Conservation (phyloP, 2,329 filamentous ascomycete genomes). For the Periconia macrospinosa region DNA sequence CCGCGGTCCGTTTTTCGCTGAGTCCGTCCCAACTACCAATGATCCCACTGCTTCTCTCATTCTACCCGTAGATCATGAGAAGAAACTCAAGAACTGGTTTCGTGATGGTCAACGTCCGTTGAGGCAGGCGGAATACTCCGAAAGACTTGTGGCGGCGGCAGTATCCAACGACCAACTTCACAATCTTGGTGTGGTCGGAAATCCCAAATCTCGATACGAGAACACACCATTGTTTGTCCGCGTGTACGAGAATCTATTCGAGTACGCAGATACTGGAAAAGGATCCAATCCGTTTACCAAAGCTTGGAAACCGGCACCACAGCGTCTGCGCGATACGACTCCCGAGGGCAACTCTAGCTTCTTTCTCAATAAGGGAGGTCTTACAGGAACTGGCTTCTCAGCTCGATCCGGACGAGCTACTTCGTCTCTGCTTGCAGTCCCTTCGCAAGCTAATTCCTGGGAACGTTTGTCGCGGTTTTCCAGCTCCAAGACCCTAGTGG, state of each 20-base stretch:
- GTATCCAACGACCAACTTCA: slow-evolving; percentile 10
- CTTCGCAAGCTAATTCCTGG: neutral
- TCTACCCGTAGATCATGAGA: slow-evolving; percentile 28
- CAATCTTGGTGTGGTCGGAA: slow-evolving; percentile 16
- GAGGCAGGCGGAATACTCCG: slow-evolving; percentile 29
- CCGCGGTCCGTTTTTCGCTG: slow-evolving; percentile 42
- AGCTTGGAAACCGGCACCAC: slow-evolving; percentile 39
- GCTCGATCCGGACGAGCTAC: neutral
- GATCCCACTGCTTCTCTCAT: slow-evolving; percentile 28
- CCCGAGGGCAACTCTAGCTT: slow-evolving; percentile 44
- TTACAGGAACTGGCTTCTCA: neutral
- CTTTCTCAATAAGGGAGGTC: slow-evolving; percentile 19
- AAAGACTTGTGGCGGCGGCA: slow-evolving; percentile 24
- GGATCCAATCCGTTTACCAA: slow-evolving; percentile 44
- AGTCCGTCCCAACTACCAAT: slow-evolving; percentile 28
- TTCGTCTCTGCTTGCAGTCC: neutral
- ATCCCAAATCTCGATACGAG: slow-evolving; percentile 10
- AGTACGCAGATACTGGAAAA: slow-evolving; percentile 41
- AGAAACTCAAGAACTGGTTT: slow-evolving; percentile 48
- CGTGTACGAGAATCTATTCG: slow-evolving; percentile 46
- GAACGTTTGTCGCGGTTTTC: too few relatives aligned
- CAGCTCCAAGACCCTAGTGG: too few relatives aligned
- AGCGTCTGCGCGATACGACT: slow-evolving; percentile 44
- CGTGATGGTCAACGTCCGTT: slow-evolving; percentile 29
- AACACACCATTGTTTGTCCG: slow-evolving; percentile 45